Base-by-base conservation (phyloP, 495 filamentous ascomycete species). In the Neurospora sp. region DNA sequence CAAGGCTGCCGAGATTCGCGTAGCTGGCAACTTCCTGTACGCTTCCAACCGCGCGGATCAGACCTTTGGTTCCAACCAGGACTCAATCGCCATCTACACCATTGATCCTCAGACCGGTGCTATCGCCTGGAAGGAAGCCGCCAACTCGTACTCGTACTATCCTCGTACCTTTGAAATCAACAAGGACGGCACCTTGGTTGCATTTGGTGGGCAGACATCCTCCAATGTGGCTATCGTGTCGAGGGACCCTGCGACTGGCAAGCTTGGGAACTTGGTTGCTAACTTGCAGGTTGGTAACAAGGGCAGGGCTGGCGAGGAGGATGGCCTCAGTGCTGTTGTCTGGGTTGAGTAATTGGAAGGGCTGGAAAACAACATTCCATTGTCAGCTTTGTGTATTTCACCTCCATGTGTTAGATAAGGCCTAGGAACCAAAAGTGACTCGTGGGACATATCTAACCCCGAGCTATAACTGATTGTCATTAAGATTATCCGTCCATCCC, bases 161-260 rank as follows among this genome's bases (percentile, higher is more conserved):
- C 83, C 83, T 44, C 81, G 91, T 9, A 89, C 90, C 4, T 89
- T 93, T 79, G 84, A 85, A 14, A 82, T 93, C 70, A 92, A 91
- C 77, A 86, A 87, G 74, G 85, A 83, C 0, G 91, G 91, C 0
- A 85, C 86, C 72, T 76, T 91, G 69, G 86, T 90, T 1, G 91
- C 90, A 0, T 85, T 93, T 42, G 91, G 89, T 6, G 85, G 91
- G 41, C 90, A 92, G 83, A 86, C 84, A 5, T 89, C 86, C 72
- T 83, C 86, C 27, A 88, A 86, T 69, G 89, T 93, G 0, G 90
- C 85, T 2, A 87, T 93, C 76, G 81, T 92, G 46, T 78, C 81
- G 75, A 79, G 90, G 12, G 86, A 92, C 78, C 77, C 80, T 0
- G 74, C 79, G 20, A 89, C 86, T 0, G 91, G 91, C 0, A 82